Evolutionary conservation across 2,329 filamentous ascomycete species (phyloP).

Genomic region (Mariannaea sp.): DNA sequence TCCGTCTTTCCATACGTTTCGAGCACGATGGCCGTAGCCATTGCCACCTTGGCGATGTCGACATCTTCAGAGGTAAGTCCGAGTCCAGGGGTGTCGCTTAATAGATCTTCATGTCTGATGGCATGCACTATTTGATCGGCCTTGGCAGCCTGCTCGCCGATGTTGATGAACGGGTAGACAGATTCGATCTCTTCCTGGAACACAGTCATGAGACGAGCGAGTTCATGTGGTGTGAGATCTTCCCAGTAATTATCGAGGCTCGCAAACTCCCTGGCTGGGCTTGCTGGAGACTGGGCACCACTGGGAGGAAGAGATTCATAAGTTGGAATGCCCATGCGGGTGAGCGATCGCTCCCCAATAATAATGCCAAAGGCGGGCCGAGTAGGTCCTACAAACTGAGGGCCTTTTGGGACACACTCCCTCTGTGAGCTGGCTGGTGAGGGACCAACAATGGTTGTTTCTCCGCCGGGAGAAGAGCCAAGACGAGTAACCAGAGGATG

Average conservation of each 20-base stretch:
- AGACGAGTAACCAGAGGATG: constrained; percentile 17
- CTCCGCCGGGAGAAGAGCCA: constrained; percentile 18
- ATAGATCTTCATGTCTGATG: constrained; percentile 19
- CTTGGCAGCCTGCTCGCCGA: constrained; percentile 32
- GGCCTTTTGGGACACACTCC: constrained; percentile 37
- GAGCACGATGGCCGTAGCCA: constrained; percentile 41
- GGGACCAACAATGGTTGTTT: constrained; percentile 15
- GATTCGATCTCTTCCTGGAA: constrained; percentile 49
- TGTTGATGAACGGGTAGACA: constrained; percentile 44
- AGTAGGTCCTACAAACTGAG: constrained; percentile 46
- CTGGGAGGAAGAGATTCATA: constrained; percentile 36
- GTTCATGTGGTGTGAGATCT: constrained; percentile 32
- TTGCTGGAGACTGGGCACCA: constrained; percentile 31
- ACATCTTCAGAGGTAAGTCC: constrained; percentile 36
- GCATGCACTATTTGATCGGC: constrained; percentile 36
- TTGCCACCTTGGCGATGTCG: constrained; percentile 42
- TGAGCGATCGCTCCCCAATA: constrained; percentile 44
- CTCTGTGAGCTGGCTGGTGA: constrained; percentile 27
- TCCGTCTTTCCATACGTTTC: constrained; percentile 41
- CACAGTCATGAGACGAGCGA: constrained; percentile 41
- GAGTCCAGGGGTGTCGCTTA: background rate
- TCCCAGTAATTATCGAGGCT: constrained; percentile 34
- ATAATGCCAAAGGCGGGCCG: constrained; percentile 43
- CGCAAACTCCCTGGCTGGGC: constrained; percentile 1
- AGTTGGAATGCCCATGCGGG: constrained; percentile 42